Conservation (phyloP, 371 early-diverging fungal genomes). For the Coemansia sp. region DNA sequence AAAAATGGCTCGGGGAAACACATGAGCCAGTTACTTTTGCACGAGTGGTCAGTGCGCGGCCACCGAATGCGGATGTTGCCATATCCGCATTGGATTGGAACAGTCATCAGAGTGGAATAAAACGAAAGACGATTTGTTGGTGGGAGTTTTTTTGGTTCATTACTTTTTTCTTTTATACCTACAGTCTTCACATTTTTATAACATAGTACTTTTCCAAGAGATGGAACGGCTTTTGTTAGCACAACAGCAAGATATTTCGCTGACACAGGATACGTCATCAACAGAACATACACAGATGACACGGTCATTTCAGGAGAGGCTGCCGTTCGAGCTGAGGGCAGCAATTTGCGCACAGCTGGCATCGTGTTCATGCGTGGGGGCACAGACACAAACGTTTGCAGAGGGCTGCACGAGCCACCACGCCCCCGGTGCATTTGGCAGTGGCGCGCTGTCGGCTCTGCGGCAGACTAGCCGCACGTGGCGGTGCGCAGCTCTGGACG, state of each 20-base stretch:
- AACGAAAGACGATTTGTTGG: too few species aligned
- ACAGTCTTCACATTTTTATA: background rate
- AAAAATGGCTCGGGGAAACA: conserved; percentile 6
- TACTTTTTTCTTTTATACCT: background rate
- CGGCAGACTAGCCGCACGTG: conserved; percentile 41
- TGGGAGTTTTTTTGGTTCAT: background rate
- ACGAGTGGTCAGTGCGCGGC: conserved; percentile 4
- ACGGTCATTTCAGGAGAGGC: conserved; percentile 3
- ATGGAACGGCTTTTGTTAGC: too few species aligned
- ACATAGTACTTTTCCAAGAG: background rate
- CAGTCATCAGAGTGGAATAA: too few species aligned
- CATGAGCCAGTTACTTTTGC: too few species aligned
- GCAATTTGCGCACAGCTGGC: conserved; percentile 36
- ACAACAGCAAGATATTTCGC: too few species aligned
- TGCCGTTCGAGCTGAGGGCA: conserved; percentile 42
- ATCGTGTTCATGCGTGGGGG: conserved; percentile 30
- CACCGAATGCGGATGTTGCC: conserved; percentile 7
- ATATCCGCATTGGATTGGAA: background rate
- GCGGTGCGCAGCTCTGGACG: conserved; percentile 38
- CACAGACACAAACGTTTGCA: conserved; percentile 12
- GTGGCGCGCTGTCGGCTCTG: conserved; percentile 22
- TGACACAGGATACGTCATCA: too few species aligned
- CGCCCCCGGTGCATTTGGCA: conserved; percentile 35
- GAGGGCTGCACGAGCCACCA: conserved; percentile 35
- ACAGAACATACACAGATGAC: too few species aligned